phyloP scores from a whole-genome alignment of 306 rosid species.

The Ormosia emarginata region DNA sequence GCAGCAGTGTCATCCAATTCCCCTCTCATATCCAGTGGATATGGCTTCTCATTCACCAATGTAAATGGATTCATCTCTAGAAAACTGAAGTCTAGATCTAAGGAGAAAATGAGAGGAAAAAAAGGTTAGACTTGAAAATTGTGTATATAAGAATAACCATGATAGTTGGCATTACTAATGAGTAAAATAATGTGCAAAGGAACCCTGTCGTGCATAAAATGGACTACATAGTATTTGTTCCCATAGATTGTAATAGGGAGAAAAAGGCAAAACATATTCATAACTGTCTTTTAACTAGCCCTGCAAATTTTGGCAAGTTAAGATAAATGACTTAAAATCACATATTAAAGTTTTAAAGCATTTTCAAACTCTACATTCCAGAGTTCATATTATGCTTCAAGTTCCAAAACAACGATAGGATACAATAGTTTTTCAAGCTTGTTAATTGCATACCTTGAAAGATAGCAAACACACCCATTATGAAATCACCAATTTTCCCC shows the following conservation, averaged over 20 bases:
- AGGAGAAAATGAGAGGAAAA: neutral
- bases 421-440: neutral
- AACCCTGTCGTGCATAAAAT: neutral
- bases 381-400: neutral
- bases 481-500: conserved; percentile 63
- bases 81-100: conserved; percentile 82
- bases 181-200: neutral
- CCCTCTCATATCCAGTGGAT: conserved; percentile 88
- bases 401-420: neutral
- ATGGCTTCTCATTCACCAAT: conserved; percentile 72
- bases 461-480: conserved; percentile 65
- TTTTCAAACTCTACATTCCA: neutral
- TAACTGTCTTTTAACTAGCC: neutral
- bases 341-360: neutral
- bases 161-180: neutral
- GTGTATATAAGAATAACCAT: neutral
- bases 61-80: conserved; percentile 91
- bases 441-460: conserved; percentile 66
- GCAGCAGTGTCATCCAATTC: conserved; percentile 92
- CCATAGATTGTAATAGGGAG: neutral
- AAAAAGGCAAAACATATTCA: neutral
- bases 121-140: conserved; percentile 6
- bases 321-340: neutral
- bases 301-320: neutral
- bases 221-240: neutral